Base-by-base conservation (phyloP, 345 rosid species). In the Eucalyptus tenuipes region DNA sequence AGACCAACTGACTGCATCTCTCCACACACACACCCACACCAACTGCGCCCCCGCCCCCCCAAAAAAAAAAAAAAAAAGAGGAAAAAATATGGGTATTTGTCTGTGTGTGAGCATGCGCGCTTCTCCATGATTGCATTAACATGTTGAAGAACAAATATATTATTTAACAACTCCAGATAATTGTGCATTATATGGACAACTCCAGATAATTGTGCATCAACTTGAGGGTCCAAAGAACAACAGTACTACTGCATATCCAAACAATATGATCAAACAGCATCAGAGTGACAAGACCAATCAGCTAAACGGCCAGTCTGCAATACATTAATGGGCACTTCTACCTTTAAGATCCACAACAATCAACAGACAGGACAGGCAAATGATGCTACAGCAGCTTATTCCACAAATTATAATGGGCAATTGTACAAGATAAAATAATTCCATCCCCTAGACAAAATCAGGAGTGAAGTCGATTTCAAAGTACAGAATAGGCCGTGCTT, bases 301-400 rank as follows among this genome's bases (percentile, higher is more conserved):
- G 84, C 47, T 20, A 75, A 71, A 75, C 1, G 27, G 82, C 82
- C 82, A 75, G 82, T 75, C 82, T 37, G 47, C 82, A 75, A 75
- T 75, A 37, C 82, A 75, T 75, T 2, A 33, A 40, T 2, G 27
- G 82, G 82, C 47, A 17, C 45, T 75, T 40, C 82, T 20, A 75
- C 82, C 45, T 75, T 75, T 75, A 75, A 75, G 82, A 75, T 75
- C 82, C 47, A 75, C 82, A 75, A 75, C 12, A 75, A 75, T 75
- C 45, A 75, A 40, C 47, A 37, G 15, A 75, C 27, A 75, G 47
- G 82, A 40, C 4, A 2, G 47, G 47, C 84, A 75, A 40, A 75
- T 11, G 47, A 75, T 75, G 47, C 84, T 11, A 40, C 47, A 75
- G 47, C 47, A 40, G 84, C 27, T 75, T 40, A 75, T 40, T 75